Evolutionary conservation across 2,329 filamentous ascomycete species (phyloP), one percentile per base, ranked within the genome.

Genomic region (Exophiala alcalophila): DNA sequence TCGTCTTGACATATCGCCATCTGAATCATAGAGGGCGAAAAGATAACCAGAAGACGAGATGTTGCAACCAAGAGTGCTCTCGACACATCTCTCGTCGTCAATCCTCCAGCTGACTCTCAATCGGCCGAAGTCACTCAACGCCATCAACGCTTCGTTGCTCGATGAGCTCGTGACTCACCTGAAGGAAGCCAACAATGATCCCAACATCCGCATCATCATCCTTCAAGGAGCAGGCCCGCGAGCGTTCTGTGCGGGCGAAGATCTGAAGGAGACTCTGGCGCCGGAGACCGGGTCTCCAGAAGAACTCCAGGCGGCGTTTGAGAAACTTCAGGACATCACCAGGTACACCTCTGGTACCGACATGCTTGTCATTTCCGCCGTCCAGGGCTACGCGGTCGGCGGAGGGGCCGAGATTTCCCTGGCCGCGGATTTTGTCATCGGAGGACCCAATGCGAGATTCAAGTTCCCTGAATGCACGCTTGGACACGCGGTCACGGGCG

Each of bases 351-450:
- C 31, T 4, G 27, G 10, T 23, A 39, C 30, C 3, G 19, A 33
- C 11, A 24, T 25, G 2, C 14, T 48, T 4, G 40, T 48, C 18
- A 44, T 48, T 24, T 8, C 45, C 5, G 33, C 45, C 10, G 45
- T 48, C 4, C 45, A 48, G 16, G 45, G 45, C 5, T 48, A 32
- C 21, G 45, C 45, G 5, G 35, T 48, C 30, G 45, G 45, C 5
- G 45, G 45, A 15, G 45, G 45, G 11, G 45, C 45, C 11, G 45
- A 48, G 24, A 48, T 48, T 27, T 32, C 45, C 10, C 26, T 48
- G 15, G 45, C 45, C 11, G 45, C 45, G 15, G 45, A 48, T 25
- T 44, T 48, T 23, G 45, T 48, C 12, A 48, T 48, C 18, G 45
- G 40, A 10, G 45, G 45, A 5, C 45, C 45, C n/a, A 33, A 28